Evolutionary conservation across 257 asterid species (phyloP), one percentile per base, ranked within the genome.

Genomic region (Solanum pimpinellifolium): DNA sequence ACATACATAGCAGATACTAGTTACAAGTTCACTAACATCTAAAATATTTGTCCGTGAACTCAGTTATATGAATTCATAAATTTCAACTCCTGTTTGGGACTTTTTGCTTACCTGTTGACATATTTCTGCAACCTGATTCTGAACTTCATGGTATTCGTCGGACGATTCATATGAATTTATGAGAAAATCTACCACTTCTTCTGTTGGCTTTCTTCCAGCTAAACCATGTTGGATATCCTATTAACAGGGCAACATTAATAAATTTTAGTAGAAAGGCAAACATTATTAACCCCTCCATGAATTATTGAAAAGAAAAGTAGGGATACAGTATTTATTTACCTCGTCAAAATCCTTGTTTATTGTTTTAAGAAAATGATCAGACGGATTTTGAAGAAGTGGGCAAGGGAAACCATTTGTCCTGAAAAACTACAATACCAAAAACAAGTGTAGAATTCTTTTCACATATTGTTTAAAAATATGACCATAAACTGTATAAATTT

Each of bases 311-410:
- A 29, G 9, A 46, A 6, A 13, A 27, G 2, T 16, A 47, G 16
- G 68, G 18, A 44, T 44, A 8, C 15, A 4, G 3, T n/a, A 21
- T 2, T 42, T 27, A 46, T 7, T 44, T 76, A 86, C 90, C 92
- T 74, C 86, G 69, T 85, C 88, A 83, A 90, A 90, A 37, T 90
- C 92, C 69, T 86, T 87, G 84, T 87, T 90, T 72, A 90, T 88
- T 41, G 86, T 88, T 65, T 56, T 85, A 12, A 90, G 77, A 82
- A 87, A 90, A 56, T 90, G 91, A 62, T 90, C 92, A 12, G 92
- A 86, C 29, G 89, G 92, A 74, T 88, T 90, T 29, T 90, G 91
- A 46, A 74, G 86, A 80, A 52, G 25, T 4, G 90, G 91, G 84
- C 92, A 90, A 35, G 92, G 89, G 74, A 88, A 90, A 4, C 91